Percentiles rank a stretch among this genome's conserved stretches.
Evolutionary conservation across 2,329 filamentous ascomycete genomes (phyloP).

Genomic region (Fusarium cyanostomum): DNA sequence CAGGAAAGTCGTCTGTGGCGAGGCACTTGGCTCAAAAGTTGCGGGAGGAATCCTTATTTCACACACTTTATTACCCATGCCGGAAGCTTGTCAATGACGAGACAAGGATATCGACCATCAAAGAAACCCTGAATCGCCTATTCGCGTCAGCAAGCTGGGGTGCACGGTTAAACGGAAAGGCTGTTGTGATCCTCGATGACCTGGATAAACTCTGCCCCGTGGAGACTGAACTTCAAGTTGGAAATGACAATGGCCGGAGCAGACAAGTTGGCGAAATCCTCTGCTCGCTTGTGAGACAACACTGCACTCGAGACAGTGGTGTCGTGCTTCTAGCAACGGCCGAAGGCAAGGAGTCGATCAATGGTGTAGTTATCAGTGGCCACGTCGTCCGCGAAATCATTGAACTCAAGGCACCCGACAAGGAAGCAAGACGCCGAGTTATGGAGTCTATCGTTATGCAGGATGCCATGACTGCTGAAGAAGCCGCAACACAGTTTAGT

Average conservation of each 20-base stretch:
- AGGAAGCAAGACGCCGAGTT: constrained; percentile 85
- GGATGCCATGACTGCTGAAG: constrained; percentile 55
- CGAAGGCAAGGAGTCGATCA: constrained; percentile 90
- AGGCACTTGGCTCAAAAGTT: constrained; percentile 79
- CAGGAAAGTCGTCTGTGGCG: constrained; percentile 86
- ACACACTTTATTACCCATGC: constrained; percentile 87
- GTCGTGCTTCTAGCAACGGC: constrained; percentile 91
- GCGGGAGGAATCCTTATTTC: constrained; percentile 77
- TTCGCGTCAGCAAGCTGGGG: constrained; percentile 95
- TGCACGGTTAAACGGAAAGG: constrained; percentile 82
- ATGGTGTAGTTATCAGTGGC: constrained; percentile 88
- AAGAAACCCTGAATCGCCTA: constrained; percentile 82
- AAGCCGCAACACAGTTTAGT: constrained; percentile 49
- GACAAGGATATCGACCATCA: constrained; percentile 87
- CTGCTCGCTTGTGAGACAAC: constrained; percentile 82
- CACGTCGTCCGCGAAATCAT: constrained; percentile 94
- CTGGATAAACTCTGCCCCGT: constrained; percentile 91
- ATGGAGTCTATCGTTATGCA: constrained; percentile 79
- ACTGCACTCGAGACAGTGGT: constrained; percentile 80
- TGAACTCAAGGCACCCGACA: constrained; percentile 88
- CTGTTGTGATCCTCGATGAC: constrained; percentile 90
- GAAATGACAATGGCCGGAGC: constrained; percentile 91
- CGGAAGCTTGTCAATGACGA: constrained; percentile 90
- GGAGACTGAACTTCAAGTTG: constrained; percentile 93
- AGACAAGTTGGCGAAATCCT: constrained; percentile 92